A percentile compares a stretch with the other conserved stretches of the same genome.
These are phyloP conservation scores for Phytopythium litorale DNA, from an alignment of 352 stramenopile species.

Conservation along the genomic window DNA sequence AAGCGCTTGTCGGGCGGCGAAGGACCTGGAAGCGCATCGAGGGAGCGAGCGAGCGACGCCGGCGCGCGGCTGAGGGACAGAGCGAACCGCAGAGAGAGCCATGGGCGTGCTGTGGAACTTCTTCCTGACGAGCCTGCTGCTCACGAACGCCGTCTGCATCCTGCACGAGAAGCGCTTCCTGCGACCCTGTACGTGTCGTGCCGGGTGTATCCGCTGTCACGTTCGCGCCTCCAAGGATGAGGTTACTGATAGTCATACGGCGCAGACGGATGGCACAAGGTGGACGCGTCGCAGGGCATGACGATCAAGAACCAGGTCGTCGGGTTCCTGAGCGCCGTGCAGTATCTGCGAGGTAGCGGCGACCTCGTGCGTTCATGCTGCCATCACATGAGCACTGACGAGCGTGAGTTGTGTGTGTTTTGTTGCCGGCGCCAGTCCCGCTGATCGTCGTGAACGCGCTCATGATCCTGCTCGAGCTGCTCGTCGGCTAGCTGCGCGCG, in stretches of 20 bases:
- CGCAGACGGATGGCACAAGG: conserved; percentile 80
- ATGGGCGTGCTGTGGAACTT: conserved; percentile 90
- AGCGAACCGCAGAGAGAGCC: neutral
- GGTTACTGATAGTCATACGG: neutral
- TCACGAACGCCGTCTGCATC: conserved; percentile 85
- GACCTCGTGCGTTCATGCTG: neutral
- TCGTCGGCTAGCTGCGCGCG: conserved; percentile 46
- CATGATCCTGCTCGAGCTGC: conserved; percentile 77
- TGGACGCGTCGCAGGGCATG: conserved; percentile 77
- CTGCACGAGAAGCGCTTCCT: conserved; percentile 88
- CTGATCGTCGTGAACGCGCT: conserved; percentile 79
- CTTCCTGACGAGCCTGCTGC: conserved; percentile 80
- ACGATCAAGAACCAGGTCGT: conserved; percentile 88
- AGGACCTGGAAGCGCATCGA: neutral
- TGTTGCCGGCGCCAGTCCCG: conserved; percentile 35
- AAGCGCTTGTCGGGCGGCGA: neutral
- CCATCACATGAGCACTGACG: neutral
- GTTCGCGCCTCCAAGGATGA: too few relatives aligned
- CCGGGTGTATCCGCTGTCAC: neutral
- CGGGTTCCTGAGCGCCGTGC: conserved; percentile 78
- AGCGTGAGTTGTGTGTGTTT: neutral
- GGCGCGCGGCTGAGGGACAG: neutral
- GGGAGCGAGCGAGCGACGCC: neutral
- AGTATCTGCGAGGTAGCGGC: conserved; percentile 76
- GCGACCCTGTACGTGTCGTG: conserved; percentile 56